phyloP scores from a whole-genome alignment of 2,329 filamentous ascomycete genomes.

The Elsinoe fawcettii region DNA sequence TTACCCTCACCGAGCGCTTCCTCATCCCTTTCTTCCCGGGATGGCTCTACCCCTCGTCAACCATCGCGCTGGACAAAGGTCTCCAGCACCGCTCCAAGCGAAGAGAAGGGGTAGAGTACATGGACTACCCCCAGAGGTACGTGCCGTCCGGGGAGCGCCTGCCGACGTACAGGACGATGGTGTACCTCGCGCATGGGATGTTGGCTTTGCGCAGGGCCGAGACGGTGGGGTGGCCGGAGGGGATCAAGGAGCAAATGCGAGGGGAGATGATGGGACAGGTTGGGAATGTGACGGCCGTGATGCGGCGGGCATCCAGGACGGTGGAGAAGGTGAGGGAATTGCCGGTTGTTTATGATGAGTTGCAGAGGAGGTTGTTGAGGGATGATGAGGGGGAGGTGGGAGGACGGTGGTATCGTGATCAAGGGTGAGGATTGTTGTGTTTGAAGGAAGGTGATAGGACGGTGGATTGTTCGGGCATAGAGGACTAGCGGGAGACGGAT shows the following conservation, averaged over 20 bases:
- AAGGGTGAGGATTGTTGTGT: too few relatives aligned
- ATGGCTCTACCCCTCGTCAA: conserved; percentile 44
- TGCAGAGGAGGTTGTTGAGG: conserved; percentile 52
- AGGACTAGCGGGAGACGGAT: not conserved
- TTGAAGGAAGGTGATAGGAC: too few relatives aligned
- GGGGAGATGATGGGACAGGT: conserved; percentile 26
- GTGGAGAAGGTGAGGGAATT: conserved; percentile 38
- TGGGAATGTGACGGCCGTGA: conserved; percentile 27
- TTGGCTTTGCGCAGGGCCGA: conserved; percentile 31
- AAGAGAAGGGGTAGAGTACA: conserved; percentile 24
- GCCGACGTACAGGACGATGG: conserved; percentile 38
- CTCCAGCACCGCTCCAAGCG: conserved; percentile 23
- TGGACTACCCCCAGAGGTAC: conserved; percentile 23
- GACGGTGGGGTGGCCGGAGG: conserved; percentile 25
- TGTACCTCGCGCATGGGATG: conserved; percentile 34
- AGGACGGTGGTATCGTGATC: conserved; percentile 7
- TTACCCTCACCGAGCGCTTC: conserved; percentile 63
- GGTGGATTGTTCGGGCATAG: not conserved
- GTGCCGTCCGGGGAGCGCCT: conserved; percentile 25
- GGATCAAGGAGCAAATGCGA: conserved; percentile 20
- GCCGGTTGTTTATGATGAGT: conserved; percentile 29
- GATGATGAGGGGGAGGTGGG: not conserved
- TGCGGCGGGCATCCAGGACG: conserved; percentile 32
- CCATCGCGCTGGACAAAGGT: conserved; percentile 27
- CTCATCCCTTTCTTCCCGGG: conserved; percentile 75